Conservation (phyloP, 169 alveolate species). For the Eimeria maxima region DNA sequence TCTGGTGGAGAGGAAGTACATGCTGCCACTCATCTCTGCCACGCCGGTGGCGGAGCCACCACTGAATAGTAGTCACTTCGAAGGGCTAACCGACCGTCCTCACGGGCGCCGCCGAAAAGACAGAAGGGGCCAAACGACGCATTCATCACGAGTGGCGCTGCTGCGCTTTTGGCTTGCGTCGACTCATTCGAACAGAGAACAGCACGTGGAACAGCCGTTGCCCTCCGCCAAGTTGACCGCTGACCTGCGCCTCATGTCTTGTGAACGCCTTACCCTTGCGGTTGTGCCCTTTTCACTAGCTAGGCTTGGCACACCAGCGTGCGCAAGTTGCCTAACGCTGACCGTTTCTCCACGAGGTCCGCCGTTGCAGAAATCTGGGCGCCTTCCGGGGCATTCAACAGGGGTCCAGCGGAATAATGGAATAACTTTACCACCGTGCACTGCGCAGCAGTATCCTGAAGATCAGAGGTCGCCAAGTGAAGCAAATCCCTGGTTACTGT, state of each 20-base stretch:
- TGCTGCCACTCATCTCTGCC: slow-evolving; percentile 63
- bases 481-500: slow-evolving; percentile 37
- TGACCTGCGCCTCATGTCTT: slow-evolving; percentile 78
- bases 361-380: slow-evolving; percentile 21
- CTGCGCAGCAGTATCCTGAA: not conserved
- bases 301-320: not conserved
- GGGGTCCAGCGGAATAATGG: slow-evolving; percentile 8
- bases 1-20: slow-evolving; percentile 51
- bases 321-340: slow-evolving; percentile 63
- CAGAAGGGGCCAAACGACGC: not conserved
- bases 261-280: slow-evolving; percentile 69
- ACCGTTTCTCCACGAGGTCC: slow-evolving; percentile 6
- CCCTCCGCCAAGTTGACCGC: slow-evolving; percentile 76
- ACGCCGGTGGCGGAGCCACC: slow-evolving; percentile 6
- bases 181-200: slow-evolving; percentile 52
- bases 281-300: slow-evolving; percentile 34
- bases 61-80: slow-evolving; percentile 9
- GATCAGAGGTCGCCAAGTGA: slow-evolving; percentile 6
- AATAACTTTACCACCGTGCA: not conserved
- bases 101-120: slow-evolving; percentile 29
- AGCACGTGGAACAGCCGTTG: slow-evolving; percentile 44
- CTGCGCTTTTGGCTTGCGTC: slow-evolving; percentile 71
- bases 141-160: not conserved
- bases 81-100: not conserved
- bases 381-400: not conserved